Evolutionary conservation across 164 flowering plant species (phyloP).

Genomic region (Magnolia officinalis): DNA sequence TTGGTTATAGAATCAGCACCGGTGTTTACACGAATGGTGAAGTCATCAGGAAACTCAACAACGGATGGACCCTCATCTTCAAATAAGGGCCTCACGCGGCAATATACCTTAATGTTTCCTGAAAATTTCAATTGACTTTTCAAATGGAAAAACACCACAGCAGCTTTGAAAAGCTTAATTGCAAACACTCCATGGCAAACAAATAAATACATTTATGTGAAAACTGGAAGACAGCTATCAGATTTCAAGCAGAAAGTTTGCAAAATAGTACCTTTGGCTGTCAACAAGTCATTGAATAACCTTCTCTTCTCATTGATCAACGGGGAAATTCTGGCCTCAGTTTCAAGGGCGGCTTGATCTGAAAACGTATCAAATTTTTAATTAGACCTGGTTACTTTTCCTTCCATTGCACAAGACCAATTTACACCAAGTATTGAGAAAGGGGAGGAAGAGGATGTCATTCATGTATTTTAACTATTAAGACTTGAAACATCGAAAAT

Average conservation of each 20-base stretch:
- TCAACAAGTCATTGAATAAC: constrained; percentile 89
- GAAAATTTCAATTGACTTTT: constrained; percentile 26
- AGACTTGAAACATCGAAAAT: background rate
- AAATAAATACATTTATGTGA: background rate
- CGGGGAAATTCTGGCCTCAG: constrained; percentile 84
- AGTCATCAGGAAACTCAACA: constrained; percentile 94
- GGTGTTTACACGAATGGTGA: constrained; percentile 67
- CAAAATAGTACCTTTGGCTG: constrained; percentile 72
- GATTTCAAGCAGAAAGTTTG: constrained; percentile 3
- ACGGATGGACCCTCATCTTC: constrained; percentile 86
- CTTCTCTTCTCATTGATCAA: constrained; percentile 80
- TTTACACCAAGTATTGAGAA: background rate
- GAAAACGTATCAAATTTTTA: constrained; percentile 13
- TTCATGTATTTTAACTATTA: background rate
- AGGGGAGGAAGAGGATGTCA: background rate
- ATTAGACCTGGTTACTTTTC: background rate
- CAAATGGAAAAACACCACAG: constrained; percentile 8
- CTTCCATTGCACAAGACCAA: background rate
- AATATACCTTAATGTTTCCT: constrained; percentile 87
- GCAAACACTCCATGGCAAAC: background rate
- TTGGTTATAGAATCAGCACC: constrained; percentile 64
- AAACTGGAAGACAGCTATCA: background rate
- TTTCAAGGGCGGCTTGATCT: constrained; percentile 88
- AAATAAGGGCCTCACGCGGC: constrained; percentile 88
- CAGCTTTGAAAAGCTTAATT: background rate